These are phyloP conservation scores for Emiliania huxleyi DNA, from an alignment of 78 protist species.

Conservation along the genomic window DNA sequence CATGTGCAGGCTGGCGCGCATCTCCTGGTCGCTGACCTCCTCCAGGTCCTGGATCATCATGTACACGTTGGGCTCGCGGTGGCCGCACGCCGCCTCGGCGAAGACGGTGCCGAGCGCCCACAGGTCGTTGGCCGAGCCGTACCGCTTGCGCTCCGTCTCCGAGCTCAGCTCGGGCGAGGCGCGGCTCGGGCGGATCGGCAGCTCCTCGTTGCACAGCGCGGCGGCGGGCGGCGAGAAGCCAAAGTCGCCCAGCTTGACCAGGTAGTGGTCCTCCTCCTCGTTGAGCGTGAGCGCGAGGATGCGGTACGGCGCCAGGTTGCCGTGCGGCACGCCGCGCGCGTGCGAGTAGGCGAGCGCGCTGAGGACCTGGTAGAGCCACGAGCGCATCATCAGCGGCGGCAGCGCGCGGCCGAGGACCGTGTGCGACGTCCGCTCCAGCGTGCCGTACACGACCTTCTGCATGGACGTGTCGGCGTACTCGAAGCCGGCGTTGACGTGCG, in stretches of 20 bases:
- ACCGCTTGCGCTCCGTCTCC: not conserved
- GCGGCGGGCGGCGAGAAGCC: constrained; percentile 25
- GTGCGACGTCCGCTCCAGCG: constrained; percentile 18
- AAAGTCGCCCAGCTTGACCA: constrained; percentile 16
- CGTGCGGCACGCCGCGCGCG: constrained; percentile 5
- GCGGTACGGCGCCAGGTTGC: constrained; percentile 4
- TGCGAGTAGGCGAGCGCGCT: not conserved
- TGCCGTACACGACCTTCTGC: constrained; percentile 15
- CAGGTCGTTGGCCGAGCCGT: constrained; percentile 12
- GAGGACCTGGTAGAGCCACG: not conserved
- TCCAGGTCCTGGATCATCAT: constrained; percentile 23
- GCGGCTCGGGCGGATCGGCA: constrained; percentile 25
- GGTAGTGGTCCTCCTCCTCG: not conserved
- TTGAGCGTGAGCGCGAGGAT: not conserved
- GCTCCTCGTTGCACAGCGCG: constrained; percentile 26
- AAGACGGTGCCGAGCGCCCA: constrained; percentile 25
- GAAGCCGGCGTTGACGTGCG: not conserved
- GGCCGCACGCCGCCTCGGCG: constrained; percentile 3
- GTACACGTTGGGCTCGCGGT: constrained; percentile 7
- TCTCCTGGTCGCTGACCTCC: not conserved
- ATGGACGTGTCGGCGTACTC: not conserved
- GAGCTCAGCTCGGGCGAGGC: not conserved
- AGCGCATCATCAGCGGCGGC: constrained; percentile 8
- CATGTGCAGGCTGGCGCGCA: not conserved
- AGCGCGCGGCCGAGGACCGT: not conserved